Evolutionary conservation across 495 filamentous ascomycete species (phyloP), one percentile per base, ranked within the genome.

Genomic region (Friedmanniomyces endolithicus): DNA sequence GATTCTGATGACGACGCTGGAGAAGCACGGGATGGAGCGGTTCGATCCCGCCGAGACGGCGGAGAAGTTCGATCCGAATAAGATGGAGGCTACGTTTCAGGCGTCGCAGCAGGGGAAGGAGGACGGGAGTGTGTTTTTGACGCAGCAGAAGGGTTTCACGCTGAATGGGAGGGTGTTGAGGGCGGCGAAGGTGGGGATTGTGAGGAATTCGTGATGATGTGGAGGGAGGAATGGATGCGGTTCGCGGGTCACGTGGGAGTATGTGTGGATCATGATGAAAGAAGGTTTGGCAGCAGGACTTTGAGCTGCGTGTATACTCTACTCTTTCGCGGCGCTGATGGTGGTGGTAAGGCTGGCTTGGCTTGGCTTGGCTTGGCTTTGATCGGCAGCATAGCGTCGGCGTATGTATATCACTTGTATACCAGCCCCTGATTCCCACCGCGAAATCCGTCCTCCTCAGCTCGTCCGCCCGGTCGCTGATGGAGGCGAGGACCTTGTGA

Each of bases 41-140:
- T 88, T 95, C 68, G 82, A 94, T 64, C 71, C 81, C 17, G 72
- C 73, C 46, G 84, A 86, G 65, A 72, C 75, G 20, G 73, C 70
- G 44, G 72, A 76, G 64, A 83, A 81, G 71, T 98, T 98, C 74
- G 83, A 98, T 74, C 90, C 92, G 50, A 95, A 96, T 69, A 74
- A 84, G 67, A 92, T 97, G 70, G 92, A 98, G 76, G 92, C 92
- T 41, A 89, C 85, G 27, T 98, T 97, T 74, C 86, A 89, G 83
- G 79, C 87, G 11, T 86, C 86, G 54, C 78, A 86, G 72, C 74
- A 78, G 25, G 86, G 75, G 49, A 89, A 90, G 77, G 87, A 95
- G 71, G 78, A 96, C 63, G 89, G 89, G 64, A 85, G 80, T 41
- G 86, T 95, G 57, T 90, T 97, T 72, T 81, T 84, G 67, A 86